A percentile compares a stretch with the other conserved stretches of the same genome.
phyloP scores from a whole-genome alignment of 345 rosid genomes.

The Melaleuca quinquenervia region DNA sequence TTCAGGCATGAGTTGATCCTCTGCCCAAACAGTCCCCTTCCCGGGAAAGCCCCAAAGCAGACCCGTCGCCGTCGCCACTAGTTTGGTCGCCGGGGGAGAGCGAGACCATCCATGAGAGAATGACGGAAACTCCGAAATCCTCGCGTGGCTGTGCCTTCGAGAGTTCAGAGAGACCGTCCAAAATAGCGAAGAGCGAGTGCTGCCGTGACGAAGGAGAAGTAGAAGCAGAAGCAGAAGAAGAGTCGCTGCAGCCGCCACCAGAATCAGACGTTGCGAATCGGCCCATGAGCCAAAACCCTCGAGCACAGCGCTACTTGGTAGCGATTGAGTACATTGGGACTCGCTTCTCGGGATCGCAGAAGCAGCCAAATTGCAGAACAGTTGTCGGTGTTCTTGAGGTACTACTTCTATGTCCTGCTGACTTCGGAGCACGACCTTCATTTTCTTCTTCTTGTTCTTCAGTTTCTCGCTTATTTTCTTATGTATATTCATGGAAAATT shows the following conservation, averaged over 20 bases:
- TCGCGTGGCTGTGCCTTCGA: constrained; percentile 12
- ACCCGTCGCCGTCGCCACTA: not conserved
- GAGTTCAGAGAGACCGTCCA: constrained; percentile 24
- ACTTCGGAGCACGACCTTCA: not conserved
- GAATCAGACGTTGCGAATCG: constrained; percentile 9
- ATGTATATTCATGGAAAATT: not conserved
- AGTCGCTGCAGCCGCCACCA: constrained; percentile 3
- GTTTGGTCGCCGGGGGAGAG: not conserved
- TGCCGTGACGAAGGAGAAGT: constrained; percentile 11
- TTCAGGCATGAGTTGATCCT: not conserved
- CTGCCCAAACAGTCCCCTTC: not conserved
- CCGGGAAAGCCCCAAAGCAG: not conserved
- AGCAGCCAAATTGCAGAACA: constrained; percentile 59
- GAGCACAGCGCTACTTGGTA: constrained; percentile 69
- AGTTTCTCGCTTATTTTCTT: not conserved
- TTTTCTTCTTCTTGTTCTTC: not conserved
- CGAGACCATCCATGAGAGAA: constrained; percentile 5
- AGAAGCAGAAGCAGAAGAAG: constrained; percentile 4
- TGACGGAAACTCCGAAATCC: constrained; percentile 35
- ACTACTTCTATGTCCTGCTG: not conserved
- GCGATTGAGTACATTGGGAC: constrained; percentile 86
- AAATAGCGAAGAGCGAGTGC: constrained; percentile 35
- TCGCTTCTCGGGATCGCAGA: constrained; percentile 80
- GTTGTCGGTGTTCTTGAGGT: constrained; percentile 88
- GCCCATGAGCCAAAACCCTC: constrained; percentile 37